A percentile compares a stretch with the other conserved stretches of the same genome.
phyloP scores from a whole-genome alignment of 257 asterid genomes.

The Coffea canephora region DNA sequence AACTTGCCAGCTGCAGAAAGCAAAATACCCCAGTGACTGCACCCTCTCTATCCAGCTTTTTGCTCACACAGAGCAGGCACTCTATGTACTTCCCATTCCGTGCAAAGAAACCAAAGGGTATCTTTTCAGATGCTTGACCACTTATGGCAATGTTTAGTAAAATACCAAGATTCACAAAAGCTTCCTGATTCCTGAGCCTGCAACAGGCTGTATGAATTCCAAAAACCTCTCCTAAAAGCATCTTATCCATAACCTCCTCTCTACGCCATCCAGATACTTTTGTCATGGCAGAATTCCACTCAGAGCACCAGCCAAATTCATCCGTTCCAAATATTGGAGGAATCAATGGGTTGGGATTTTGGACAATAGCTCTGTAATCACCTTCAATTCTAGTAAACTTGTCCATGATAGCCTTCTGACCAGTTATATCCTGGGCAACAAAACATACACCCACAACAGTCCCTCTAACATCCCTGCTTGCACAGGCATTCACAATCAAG shows the following conservation, averaged over 20 bases:
- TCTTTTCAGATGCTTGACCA: conserved; percentile 67
- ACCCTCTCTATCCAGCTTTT: conserved; percentile 67
- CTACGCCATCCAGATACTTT: conserved; percentile 72
- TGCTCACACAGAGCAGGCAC: conserved; percentile 78
- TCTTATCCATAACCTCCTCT: conserved; percentile 74
- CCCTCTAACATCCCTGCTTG: conserved; percentile 83
- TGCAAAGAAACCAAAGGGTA: conserved; percentile 67
- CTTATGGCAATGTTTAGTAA: conserved; percentile 70
- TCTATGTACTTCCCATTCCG: conserved; percentile 66
- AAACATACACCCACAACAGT: conserved; percentile 91
- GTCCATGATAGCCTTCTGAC: conserved; percentile 84
- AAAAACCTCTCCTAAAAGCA: conserved; percentile 90
- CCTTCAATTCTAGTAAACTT: conserved; percentile 94
- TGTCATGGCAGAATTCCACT: conserved; percentile 95
- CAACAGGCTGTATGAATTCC: conserved; percentile 63
- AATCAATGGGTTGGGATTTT: conserved; percentile 82
- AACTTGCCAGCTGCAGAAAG: conserved; percentile 93
- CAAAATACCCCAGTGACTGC: conserved; percentile 79
- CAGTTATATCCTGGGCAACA: conserved; percentile 87
- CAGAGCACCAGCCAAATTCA: conserved; percentile 94
- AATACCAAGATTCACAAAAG: conserved; percentile 73
- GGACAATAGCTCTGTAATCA: conserved; percentile 81
- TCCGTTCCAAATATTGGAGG: conserved; percentile 94
- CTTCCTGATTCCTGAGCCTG: conserved; percentile 76
- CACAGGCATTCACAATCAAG: conserved; percentile 85